Evolutionary conservation across 352 stramenopile genomes (phyloP), one percentile per base, ranked within the genome.

Genomic region (Phytopythium ostracodes): DNA sequence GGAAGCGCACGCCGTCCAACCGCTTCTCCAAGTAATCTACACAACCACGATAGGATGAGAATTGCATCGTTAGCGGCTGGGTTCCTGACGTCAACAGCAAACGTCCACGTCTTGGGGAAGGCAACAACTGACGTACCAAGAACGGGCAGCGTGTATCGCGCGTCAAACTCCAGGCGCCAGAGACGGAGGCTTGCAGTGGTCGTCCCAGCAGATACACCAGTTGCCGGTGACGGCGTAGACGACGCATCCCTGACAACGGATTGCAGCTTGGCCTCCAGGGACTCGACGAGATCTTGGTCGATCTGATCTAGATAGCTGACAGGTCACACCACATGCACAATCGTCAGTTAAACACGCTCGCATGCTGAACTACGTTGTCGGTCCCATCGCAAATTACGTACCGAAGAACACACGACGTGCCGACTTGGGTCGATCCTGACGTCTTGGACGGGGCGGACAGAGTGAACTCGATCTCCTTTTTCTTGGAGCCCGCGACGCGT

Each of bases 121-220:
- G 29, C 7, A 7, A 10, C 33, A 38, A 11, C 8, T 31, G 22
- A 22, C 72, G 59, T 63, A 89, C 81, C 73, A 40, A 94, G 59
- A 20, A 90, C 67, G 31, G 65, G 59, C 33, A 76, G 36, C 27
- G 72, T 72, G 51, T 91, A 91, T 44, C 86, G 83, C 18, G 79
- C 77, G 47, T 95, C 86, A 49, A 92, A 87, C 62, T 95, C 86
- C 33, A 93, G 63, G 64, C 76, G 73, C 86, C 86, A 95, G 1
- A 95, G 61, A 49, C 79, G 73, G 56, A 68, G 44, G 14, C 24
- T 57, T 4, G n/a, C 24, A 4, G 11, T 11, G 27, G 52, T 33
- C 31, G 4, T 18, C 33, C 20, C 29, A 27, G 46, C 46, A 12
- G 6, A 29, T 43, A 1, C 20, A 12, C 27, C 17, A 14, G 17